A percentile compares a stretch with the other conserved stretches of the same genome.
phyloP scores from a whole-genome alignment of 2,329 filamentous ascomycete species.

The Chrysosphaeria jannelii region DNA sequence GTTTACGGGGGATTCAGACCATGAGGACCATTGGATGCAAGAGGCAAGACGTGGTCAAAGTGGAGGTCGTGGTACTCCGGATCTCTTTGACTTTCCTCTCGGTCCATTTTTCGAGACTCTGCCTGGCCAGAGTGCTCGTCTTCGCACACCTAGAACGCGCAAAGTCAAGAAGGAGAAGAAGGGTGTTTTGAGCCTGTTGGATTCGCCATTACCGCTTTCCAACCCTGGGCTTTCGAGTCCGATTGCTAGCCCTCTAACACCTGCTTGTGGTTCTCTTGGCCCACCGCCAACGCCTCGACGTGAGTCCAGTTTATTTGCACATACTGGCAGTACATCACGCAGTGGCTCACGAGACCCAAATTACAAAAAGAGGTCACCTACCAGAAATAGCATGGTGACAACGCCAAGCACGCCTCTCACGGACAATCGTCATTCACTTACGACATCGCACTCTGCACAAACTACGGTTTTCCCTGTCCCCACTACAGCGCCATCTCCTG shows the following conservation, averaged over 20 bases:
- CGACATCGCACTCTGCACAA: no score
- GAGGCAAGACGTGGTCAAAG: no score
- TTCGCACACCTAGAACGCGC: no score
- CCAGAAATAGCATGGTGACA: not conserved
- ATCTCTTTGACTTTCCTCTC: no score
- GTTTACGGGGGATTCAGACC: slow-evolving; percentile 14
- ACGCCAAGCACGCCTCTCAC: not conserved
- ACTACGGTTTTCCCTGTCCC: slow-evolving; percentile 3
- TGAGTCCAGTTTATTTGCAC: slow-evolving; percentile 21
- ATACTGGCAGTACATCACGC: slow-evolving; percentile 8
- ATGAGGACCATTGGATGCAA: slow-evolving; percentile 11
- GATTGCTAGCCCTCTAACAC: slow-evolving; percentile 8
- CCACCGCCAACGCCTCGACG: slow-evolving; percentile 19
- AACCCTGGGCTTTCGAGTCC: slow-evolving; percentile 15
- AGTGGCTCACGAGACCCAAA: slow-evolving; percentile 2
- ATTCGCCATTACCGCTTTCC: no score
- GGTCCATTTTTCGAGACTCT: no score
- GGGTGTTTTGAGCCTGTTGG: no score
- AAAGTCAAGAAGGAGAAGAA: no score
- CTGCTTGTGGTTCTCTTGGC: slow-evolving; percentile 4
- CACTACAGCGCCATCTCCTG: slow-evolving; percentile 1
- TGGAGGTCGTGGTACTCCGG: no score
- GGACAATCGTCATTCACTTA: not conserved
- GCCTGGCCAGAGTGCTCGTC: no score
- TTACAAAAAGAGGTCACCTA: not conserved